Conservation (phyloP, 1,139 yeast genomes). For the Wickerhamiella infanticola region DNA sequence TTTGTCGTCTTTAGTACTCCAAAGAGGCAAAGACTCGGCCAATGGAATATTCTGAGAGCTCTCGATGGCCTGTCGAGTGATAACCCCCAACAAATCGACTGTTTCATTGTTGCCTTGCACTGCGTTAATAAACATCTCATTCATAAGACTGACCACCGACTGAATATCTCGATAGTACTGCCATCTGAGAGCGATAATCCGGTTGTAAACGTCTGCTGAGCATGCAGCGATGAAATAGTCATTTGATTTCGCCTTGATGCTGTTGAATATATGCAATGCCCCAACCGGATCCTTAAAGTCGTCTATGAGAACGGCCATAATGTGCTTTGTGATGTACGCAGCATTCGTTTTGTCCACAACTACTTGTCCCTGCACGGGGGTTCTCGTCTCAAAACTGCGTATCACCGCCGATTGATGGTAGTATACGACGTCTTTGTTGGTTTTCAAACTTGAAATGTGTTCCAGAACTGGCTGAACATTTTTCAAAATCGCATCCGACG, state of each 20-base stretch:
- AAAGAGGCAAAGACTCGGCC: slow-evolving; percentile 17
- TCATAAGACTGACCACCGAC: slow-evolving; percentile 23
- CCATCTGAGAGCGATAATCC: slow-evolving; percentile 27
- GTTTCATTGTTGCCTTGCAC: slow-evolving; percentile 28
- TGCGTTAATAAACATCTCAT: slow-evolving; percentile 31
- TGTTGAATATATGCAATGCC: slow-evolving; percentile 28
- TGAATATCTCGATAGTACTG: slow-evolving; percentile 26
- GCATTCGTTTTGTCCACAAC: slow-evolving; percentile 14
- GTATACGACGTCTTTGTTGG: slow-evolving; percentile 18
- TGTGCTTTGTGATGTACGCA: slow-evolving; percentile 16
- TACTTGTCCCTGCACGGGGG: slow-evolving; percentile 1
- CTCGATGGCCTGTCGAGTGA: slow-evolving; percentile 17
- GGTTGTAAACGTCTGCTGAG: slow-evolving; percentile 28
- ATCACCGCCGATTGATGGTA: slow-evolving; percentile 16
- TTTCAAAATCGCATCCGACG: slow-evolving; percentile 9
- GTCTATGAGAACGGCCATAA: slow-evolving; percentile 11
- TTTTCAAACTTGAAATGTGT: slow-evolving; percentile 16
- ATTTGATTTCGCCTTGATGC: slow-evolving; percentile 23
- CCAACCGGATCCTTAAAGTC: slow-evolving; percentile 25
- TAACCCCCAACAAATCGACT: slow-evolving; percentile 18
- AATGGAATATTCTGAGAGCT: slow-evolving; percentile 16
- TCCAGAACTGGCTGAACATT: slow-evolving; percentile 15
- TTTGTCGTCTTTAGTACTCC: slow-evolving; percentile 24
- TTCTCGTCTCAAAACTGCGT: slow-evolving; percentile 9
- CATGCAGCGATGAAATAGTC: slow-evolving; percentile 29